phyloP scores from a whole-genome alignment of 805 yeast genomes.

The Ogataea pignaliae region DNA sequence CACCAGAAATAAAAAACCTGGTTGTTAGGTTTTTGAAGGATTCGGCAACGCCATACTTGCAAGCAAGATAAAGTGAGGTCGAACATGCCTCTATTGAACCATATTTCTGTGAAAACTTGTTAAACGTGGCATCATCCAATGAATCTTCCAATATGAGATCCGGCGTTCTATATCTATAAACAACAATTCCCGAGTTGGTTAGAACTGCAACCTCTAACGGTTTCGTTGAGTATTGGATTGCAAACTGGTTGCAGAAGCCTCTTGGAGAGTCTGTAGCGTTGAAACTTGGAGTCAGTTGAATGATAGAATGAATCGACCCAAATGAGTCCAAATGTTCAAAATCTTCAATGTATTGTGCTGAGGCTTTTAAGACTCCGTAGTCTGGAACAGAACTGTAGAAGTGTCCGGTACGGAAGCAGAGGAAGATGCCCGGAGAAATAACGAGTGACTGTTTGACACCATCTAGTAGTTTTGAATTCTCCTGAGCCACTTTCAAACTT shows the following conservation, averaged over 20 bases:
- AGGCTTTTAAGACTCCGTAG: slow-evolving; percentile 74
- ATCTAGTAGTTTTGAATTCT: slow-evolving; percentile 48
- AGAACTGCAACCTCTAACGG: slow-evolving; percentile 75
- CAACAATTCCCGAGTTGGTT: slow-evolving; percentile 72
- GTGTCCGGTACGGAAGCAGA: slow-evolving; percentile 53
- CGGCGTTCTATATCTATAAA: slow-evolving; percentile 76
- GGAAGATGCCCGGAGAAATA: slow-evolving; percentile 81
- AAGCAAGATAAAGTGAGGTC: slow-evolving; percentile 77
- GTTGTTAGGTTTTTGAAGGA: slow-evolving; percentile 43
- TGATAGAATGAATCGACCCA: slow-evolving; percentile 60
- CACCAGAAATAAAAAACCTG: slow-evolving; percentile 48
- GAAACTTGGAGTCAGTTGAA: slow-evolving; percentile 64
- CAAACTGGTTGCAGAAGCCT: slow-evolving; percentile 82
- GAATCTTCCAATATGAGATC: slow-evolving; percentile 67
- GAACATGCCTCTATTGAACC: slow-evolving; percentile 91
- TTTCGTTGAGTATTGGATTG: slow-evolving; percentile 71
- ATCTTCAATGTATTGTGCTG: slow-evolving; percentile 70
- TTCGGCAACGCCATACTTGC: slow-evolving; percentile 63
- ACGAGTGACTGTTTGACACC: slow-evolving; percentile 56
- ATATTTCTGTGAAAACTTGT: slow-evolving; percentile 68
- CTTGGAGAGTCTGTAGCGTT: slow-evolving; percentile 69
- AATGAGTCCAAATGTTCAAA: slow-evolving; percentile 67
- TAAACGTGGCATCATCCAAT: slow-evolving; percentile 59
- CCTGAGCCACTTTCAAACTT: slow-evolving; percentile 49
- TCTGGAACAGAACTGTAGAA: slow-evolving; percentile 75